Evolutionary conservation across 2,329 filamentous ascomycete species (phyloP).

Genomic region (Ceratocystis ficicola): DNA sequence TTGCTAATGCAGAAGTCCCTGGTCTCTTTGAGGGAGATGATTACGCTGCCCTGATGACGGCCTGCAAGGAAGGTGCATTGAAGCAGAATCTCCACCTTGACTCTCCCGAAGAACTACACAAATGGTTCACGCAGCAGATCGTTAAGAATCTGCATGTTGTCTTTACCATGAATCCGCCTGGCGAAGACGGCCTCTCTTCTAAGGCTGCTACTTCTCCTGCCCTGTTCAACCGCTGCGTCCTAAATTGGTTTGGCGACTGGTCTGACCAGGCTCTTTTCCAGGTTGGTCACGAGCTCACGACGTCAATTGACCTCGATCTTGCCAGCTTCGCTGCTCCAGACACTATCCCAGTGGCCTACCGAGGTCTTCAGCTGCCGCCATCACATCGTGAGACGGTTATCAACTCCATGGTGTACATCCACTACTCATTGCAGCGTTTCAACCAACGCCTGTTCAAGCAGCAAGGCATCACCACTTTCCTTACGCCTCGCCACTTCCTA

Average conservation of each 20-base stretch:
- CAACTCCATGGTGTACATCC: constrained; percentile 98
- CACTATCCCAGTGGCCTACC: constrained; percentile 84
- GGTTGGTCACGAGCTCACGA: constrained; percentile 87
- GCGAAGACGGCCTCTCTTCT: constrained; percentile 77
- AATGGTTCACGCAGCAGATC: constrained; percentile 99
- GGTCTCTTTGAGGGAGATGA: constrained; percentile 99
- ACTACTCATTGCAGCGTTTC: constrained; percentile 85
- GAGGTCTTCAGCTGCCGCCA: constrained; percentile 69
- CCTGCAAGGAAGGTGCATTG: constrained; percentile 95
- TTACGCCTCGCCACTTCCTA: constrained; percentile 92
- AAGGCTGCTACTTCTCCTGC: constrained; percentile 97
- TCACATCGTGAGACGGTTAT: constrained; percentile 84
- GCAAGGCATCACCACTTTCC: constrained; percentile 81
- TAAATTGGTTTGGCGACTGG: constrained; percentile 99
- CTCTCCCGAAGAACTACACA: constrained; percentile 98
- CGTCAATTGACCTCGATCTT: constrained; percentile 89
- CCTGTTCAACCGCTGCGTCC: constrained; percentile 96
- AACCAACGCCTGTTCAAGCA: constrained; percentile 81
- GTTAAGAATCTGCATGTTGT: constrained; percentile 98
- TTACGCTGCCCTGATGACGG: constrained; percentile 95
- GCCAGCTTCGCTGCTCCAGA: constrained; percentile 76
- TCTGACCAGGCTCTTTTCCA: constrained; percentile 98
- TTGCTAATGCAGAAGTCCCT: constrained; percentile 98
- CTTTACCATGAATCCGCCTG: constrained; percentile 97
- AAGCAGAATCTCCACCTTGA: constrained; percentile 89